These are phyloP conservation scores for Lotus japonicus DNA, from an alignment of 306 rosid genomes.

Conservation along the genomic window DNA sequence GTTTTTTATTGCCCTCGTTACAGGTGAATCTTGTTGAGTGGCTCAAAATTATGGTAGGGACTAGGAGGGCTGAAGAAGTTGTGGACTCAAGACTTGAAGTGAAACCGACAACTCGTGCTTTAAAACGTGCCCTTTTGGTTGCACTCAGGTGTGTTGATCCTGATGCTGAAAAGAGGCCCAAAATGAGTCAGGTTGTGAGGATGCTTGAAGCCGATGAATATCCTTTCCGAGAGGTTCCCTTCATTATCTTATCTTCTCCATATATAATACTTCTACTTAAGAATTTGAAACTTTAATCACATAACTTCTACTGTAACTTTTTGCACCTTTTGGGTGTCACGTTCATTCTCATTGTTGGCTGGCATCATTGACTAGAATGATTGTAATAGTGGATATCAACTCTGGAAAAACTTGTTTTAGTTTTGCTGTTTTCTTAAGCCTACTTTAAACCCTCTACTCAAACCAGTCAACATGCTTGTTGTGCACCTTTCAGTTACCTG, in stretches of 20 bases:
- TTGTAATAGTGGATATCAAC: neutral
- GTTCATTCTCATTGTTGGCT: neutral
- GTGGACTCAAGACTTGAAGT: slow-evolving; percentile 68
- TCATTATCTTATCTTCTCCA: slow-evolving; percentile 10
- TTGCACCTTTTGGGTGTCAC: neutral
- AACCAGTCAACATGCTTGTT: neutral
- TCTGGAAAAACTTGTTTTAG: neutral
- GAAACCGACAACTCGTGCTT: slow-evolving; percentile 66
- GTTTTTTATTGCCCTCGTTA: slow-evolving; percentile 16
- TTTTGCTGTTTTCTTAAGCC: neutral
- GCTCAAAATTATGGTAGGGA: slow-evolving; percentile 95
- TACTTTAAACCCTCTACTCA: neutral
- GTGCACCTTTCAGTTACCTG: neutral
- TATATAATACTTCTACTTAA: neutral
- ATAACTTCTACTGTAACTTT: neutral
- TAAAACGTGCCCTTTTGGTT: slow-evolving; percentile 78
- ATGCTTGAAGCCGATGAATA: slow-evolving; percentile 95
- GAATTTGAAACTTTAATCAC: neutral
- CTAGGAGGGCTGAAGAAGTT: slow-evolving; percentile 87
- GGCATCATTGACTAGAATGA: neutral
- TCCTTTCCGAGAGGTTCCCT: slow-evolving; percentile 75
- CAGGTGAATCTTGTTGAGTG: slow-evolving; percentile 99
- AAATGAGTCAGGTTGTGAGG: slow-evolving; percentile 90
- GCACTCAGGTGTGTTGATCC: slow-evolving; percentile 92
- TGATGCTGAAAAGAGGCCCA: slow-evolving; percentile 82